These are phyloP conservation scores for Arabidopsis suecica DNA, from an alignment of 345 rosid genomes.

Conservation along the genomic window DNA sequence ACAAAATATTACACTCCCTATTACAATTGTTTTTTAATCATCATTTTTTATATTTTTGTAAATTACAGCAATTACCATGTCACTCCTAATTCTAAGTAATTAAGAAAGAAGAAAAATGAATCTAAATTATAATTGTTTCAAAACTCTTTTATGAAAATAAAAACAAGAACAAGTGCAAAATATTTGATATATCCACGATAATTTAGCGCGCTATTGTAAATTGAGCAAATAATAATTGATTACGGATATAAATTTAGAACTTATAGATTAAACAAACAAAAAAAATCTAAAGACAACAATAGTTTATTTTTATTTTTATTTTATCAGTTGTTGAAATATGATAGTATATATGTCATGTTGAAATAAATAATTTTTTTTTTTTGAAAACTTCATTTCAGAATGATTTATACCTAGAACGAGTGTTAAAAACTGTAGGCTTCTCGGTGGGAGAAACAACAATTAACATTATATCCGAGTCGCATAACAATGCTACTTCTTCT, in stretches of 20 bases:
- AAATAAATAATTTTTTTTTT: no score
- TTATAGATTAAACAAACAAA: no score
- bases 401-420: not conserved
- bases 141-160: no score
- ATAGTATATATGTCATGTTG: not conserved
- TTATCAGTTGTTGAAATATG: not conserved
- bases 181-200: not conserved
- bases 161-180: not conserved
- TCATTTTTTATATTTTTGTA: no score
- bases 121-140: not conserved
- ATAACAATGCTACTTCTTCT: slow-evolving; percentile 17
- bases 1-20: no score
- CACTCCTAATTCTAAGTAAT: not conserved
- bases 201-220: no score
- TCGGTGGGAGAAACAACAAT: slow-evolving; percentile 17
- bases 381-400: not conserved
- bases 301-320: no score
- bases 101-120: not conserved
- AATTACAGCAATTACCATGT: not conserved
- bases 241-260: no score
- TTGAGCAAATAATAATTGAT: no score
- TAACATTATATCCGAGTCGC: slow-evolving; percentile 20
- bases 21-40: no score
- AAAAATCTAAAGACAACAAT: not conserved
- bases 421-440: not conserved